These are phyloP conservation scores for Clitopilus passeckerianus DNA, from an alignment of 768 basidiomycete species.

Conservation along the genomic window DNA sequence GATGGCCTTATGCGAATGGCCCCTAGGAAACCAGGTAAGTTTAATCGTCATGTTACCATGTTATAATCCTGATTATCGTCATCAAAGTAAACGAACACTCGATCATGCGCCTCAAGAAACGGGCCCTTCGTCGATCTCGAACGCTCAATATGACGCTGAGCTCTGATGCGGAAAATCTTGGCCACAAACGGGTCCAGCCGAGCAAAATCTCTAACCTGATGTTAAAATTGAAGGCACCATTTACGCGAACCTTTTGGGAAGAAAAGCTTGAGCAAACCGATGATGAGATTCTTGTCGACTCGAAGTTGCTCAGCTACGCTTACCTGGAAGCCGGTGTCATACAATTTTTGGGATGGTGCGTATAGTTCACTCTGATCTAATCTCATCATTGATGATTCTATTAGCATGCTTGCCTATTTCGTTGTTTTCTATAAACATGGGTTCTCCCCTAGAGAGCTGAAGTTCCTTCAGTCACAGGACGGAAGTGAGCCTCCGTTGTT, in stretches of 20 bases:
- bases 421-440: constrained; percentile 61
- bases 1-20: constrained; percentile 65
- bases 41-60: neutral
- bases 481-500: constrained; percentile 18
- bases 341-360: constrained; percentile 52
- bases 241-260: constrained; percentile 57
- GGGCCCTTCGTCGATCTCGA: constrained; percentile 52
- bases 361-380: neutral
- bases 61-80: neutral
- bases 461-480: constrained; percentile 36
- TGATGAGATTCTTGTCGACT: constrained; percentile 56
- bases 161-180: constrained; percentile 40
- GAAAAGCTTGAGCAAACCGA: constrained; percentile 49
- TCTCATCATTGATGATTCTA: neutral
- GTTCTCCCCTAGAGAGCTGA: constrained; percentile 54
- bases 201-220: constrained; percentile 32
- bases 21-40: constrained; percentile 59
- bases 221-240: constrained; percentile 41
- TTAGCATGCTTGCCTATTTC: constrained; percentile 58
- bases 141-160: constrained; percentile 35
- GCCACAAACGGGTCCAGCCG: constrained; percentile 34
- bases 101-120: constrained; percentile 46
- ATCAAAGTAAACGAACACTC: constrained; percentile 50
- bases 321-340: constrained; percentile 65
- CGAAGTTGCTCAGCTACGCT: constrained; percentile 57